These are phyloP conservation scores for Biancaea sappan DNA, from an alignment of 306 rosid species.

Conservation along the genomic window DNA sequence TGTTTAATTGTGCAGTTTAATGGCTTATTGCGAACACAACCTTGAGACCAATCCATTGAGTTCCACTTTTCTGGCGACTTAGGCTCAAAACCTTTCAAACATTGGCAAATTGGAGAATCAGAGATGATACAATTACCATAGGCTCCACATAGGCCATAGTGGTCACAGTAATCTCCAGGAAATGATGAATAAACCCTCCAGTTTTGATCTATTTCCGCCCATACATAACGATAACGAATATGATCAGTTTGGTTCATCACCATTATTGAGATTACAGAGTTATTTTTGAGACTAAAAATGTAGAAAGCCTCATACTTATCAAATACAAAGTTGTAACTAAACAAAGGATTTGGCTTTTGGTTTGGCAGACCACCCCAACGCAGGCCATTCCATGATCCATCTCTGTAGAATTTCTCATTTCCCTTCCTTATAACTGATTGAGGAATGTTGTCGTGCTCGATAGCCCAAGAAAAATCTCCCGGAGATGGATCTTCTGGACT, in stretches of 20 bases:
- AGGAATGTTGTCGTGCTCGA: too few species aligned
- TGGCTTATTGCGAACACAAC: conserved; percentile 19
- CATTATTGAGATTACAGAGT: too few species aligned
- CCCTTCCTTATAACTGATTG: too few species aligned
- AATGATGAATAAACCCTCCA: background rate
- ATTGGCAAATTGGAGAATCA: conserved; percentile 27
- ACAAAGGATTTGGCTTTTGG: conserved; percentile 8
- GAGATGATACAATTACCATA: too few species aligned
- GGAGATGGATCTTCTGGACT: conserved; percentile 36
- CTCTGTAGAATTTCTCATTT: too few species aligned
- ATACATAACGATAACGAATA: too few species aligned
- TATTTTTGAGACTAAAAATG: too few species aligned
- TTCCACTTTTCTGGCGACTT: background rate
- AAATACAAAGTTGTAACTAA: conserved; percentile 3
- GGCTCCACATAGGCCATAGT: conserved; percentile 21
- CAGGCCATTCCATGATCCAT: conserved; percentile 42
- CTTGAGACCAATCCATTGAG: background rate
- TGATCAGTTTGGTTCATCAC: too few species aligned
- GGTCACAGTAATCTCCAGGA: conserved; percentile 20
- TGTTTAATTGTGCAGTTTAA: background rate
- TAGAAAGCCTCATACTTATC: too few species aligned
- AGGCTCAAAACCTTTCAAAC: too few species aligned
- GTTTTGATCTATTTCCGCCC: background rate
- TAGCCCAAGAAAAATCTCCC: too few species aligned
- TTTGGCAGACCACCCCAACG: conserved; percentile 25